A percentile compares a stretch with the other conserved stretches of the same genome.
phyloP scores from a whole-genome alignment of 2,329 filamentous ascomycete species.

The Periconia sp. region DNA sequence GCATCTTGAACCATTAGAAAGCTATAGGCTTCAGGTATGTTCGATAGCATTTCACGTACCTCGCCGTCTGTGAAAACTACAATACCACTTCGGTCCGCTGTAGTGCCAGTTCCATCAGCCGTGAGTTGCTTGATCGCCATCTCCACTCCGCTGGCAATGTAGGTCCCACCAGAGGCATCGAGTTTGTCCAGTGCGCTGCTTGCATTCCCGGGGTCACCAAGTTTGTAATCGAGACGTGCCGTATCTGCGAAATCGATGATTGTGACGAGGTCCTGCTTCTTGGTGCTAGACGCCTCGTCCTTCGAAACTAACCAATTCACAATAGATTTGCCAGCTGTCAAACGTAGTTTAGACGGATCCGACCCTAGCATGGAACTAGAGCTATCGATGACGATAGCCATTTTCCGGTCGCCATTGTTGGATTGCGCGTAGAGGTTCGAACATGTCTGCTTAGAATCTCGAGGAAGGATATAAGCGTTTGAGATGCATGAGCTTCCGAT shows the following conservation, averaged over 20 bases:
- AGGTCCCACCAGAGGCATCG: not conserved
- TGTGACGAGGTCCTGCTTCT: slow-evolving; percentile 5
- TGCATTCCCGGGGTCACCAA: slow-evolving; percentile 6
- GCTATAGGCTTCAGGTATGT: too few relatives aligned
- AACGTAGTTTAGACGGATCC: slow-evolving; percentile 5
- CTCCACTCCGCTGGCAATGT: slow-evolving; percentile 4
- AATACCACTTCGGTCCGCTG: slow-evolving; percentile 8
- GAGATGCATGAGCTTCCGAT: too few relatives aligned
- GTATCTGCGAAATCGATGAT: slow-evolving; percentile 4
- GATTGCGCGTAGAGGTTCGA: too few relatives aligned
- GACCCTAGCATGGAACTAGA: slow-evolving; percentile 3
- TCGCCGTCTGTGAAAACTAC: slow-evolving; percentile 8
- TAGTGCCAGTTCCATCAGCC: not conserved
- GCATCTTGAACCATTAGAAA: too few relatives aligned
- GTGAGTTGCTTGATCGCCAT: slow-evolving; percentile 3
- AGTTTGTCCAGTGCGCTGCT: not conserved
- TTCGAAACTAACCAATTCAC: slow-evolving; percentile 3
- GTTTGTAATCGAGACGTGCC: slow-evolving; percentile 1
- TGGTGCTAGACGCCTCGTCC: not conserved
- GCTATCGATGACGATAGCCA: slow-evolving; percentile 9
- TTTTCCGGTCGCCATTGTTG: slow-evolving; percentile 14
- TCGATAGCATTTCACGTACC: too few relatives aligned
- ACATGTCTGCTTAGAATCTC: too few relatives aligned
- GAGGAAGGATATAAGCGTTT: too few relatives aligned
- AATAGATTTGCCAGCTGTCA: slow-evolving; percentile 7